Evolutionary conservation across 768 basidiomycete species (phyloP).

Genomic region (Mycena galopus): DNA sequence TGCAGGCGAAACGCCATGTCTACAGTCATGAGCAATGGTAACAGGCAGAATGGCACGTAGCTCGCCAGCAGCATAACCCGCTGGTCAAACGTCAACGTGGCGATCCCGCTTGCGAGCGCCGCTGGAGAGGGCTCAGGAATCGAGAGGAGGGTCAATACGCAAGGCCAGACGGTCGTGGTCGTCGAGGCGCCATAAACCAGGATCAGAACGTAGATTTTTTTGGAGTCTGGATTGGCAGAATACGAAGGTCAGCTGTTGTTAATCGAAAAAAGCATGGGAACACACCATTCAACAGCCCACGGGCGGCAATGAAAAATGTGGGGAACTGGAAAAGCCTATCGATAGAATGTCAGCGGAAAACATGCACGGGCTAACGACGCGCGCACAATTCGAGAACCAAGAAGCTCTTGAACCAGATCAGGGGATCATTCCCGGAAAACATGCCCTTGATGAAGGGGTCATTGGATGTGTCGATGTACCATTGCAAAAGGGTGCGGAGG

Average conservation of each 20-base stretch:
- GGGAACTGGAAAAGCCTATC: constrained; percentile 80
- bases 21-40: constrained; percentile 79
- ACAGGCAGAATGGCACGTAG: constrained; percentile 82
- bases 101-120: constrained; percentile 39
- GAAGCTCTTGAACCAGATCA: constrained; percentile 78
- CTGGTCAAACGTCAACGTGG: constrained; percentile 65
- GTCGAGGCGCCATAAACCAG: constrained; percentile 84
- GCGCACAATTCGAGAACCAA: constrained; percentile 72
- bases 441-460: constrained; percentile 73
- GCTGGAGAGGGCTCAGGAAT: constrained; percentile 54
- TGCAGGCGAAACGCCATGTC: constrained; percentile 71
- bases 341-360: not conserved
- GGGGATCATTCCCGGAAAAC: constrained; percentile 50
- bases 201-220: constrained; percentile 70
- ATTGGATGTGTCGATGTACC: constrained; percentile 69
- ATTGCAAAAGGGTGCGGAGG: constrained; percentile 57
- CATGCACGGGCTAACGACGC: not conserved
- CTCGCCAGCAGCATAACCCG: constrained; percentile 69
- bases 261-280: not conserved
- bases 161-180: constrained; percentile 82
- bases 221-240: constrained; percentile 53
- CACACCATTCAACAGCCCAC: constrained; percentile 69
- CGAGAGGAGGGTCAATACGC: constrained; percentile 70
- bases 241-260: not conserved
- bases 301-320: constrained; percentile 77